Conservation (phyloP, 108 stramenopile genomes). For the Stephanodiscus triporus region DNA sequence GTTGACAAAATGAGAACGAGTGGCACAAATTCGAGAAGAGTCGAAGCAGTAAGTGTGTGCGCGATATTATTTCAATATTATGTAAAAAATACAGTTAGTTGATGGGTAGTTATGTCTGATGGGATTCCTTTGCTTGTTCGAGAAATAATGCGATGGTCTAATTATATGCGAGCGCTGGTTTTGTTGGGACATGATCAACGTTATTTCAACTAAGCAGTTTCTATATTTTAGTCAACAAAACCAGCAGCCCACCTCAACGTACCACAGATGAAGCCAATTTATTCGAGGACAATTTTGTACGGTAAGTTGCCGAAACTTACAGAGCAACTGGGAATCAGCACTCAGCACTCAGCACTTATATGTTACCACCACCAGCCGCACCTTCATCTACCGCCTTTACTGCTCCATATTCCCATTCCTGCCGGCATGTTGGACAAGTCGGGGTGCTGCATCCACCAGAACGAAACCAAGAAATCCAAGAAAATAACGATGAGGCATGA, state of each 20-base stretch:
- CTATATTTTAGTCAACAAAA: too few relatives aligned
- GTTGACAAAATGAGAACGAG: slow-evolving; percentile 16
- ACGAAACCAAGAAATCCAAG: neutral
- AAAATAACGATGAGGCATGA: neutral
- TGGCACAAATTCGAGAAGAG: slow-evolving; percentile 1
- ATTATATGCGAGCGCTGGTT: too few relatives aligned
- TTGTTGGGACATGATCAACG: too few relatives aligned
- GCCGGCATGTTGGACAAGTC: slow-evolving; percentile 85
- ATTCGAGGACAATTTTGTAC: neutral
- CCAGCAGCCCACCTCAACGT: neutral
- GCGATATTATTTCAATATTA: neutral
- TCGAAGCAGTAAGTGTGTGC: slow-evolving; percentile 12
- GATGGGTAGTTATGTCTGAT: too few relatives aligned
- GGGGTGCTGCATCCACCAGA: slow-evolving; percentile 2
- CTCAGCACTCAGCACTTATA: too few relatives aligned
- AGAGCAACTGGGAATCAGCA: neutral
- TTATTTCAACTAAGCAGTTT: too few relatives aligned
- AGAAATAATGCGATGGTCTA: too few relatives aligned
- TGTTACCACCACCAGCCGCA: neutral
- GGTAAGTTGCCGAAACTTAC: neutral
- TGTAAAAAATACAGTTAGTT: too few relatives aligned
- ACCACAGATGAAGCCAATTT: neutral
- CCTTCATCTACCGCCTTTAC: slow-evolving; percentile 24
- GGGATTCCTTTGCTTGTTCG: too few relatives aligned
- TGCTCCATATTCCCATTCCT: slow-evolving; percentile 88